phyloP scores from a whole-genome alignment of 805 yeast genomes.

The Sporopachydermia quercuum region DNA sequence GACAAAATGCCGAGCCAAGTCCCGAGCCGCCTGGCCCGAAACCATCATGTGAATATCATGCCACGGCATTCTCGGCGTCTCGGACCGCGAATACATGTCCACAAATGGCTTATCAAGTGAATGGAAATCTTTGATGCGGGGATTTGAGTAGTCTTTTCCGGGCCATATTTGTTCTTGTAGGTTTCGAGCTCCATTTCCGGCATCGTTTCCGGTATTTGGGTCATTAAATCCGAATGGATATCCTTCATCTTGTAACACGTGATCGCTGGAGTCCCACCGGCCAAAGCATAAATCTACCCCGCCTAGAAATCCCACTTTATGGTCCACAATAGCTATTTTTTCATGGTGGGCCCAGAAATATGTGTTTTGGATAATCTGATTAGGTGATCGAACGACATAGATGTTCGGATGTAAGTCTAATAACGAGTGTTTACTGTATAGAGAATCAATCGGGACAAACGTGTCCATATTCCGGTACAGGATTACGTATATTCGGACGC shows the following conservation, averaged over 20 bases:
- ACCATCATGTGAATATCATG: conserved; percentile 97
- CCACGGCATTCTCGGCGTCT: conserved; percentile 96
- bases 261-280: conserved; percentile 93
- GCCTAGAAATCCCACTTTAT: conserved; percentile 79
- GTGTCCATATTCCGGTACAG: conserved; percentile 88
- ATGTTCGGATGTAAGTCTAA: conserved; percentile 74
- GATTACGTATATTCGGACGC: conserved; percentile 85
- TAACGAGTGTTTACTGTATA: conserved; percentile 88
- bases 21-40: conserved; percentile 89
- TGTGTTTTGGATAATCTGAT: conserved; percentile 83
- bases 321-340: conserved; percentile 75
- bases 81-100: conserved; percentile 74
- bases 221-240: conserved; percentile 12
- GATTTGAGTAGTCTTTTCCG: conserved; percentile 95
- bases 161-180: conserved; percentile 54
- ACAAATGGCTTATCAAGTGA: conserved; percentile 76
- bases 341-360: conserved; percentile 99
- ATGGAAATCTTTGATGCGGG: conserved; percentile 78
- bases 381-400: conserved; percentile 87
- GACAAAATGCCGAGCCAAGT: conserved; percentile 82
- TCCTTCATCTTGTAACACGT: conserved; percentile 67
- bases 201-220: not conserved
- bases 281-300: conserved; percentile 96
- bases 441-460: conserved; percentile 85
- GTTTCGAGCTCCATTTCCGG: conserved; percentile 5